Conservation (phyloP, 495 filamentous ascomycete species). For the Parathielavia hyrcaniae region DNA sequence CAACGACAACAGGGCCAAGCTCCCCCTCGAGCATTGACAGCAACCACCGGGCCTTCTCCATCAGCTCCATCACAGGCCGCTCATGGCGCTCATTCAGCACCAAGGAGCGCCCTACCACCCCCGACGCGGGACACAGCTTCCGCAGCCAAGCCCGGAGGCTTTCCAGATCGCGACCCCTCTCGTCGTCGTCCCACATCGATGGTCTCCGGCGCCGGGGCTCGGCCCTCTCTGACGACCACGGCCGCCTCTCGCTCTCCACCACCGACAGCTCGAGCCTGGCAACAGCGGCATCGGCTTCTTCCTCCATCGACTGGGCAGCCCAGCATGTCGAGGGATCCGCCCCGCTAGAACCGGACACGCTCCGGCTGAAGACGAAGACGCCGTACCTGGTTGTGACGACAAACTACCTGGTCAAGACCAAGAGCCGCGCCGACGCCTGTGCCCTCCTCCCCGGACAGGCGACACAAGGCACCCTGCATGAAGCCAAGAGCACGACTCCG, state of each 20-base stretch:
- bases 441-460: slow-evolving; percentile 36
- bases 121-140: slow-evolving; percentile 8
- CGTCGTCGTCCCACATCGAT: slow-evolving; percentile 19
- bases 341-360: slow-evolving; percentile 71
- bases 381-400: slow-evolving; percentile 91
- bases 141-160: slow-evolving; percentile 22
- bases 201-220: slow-evolving; percentile 24
- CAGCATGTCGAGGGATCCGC: slow-evolving; percentile 52
- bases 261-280: slow-evolving; percentile 21
- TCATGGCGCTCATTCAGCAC: slow-evolving; percentile 25
- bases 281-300: slow-evolving; percentile 10
- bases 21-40: slow-evolving; percentile 28
- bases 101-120: slow-evolving; percentile 14
- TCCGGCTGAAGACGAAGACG: slow-evolving; percentile 76
- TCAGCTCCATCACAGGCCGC: slow-evolving; percentile 24
- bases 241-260: slow-evolving; percentile 23
- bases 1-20: slow-evolving; percentile 18
- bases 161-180: slow-evolving; percentile 25
- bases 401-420: slow-evolving; percentile 74
- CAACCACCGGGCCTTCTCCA: slow-evolving; percentile 25
- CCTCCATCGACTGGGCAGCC: slow-evolving; percentile 28
- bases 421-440: slow-evolving; percentile 58
- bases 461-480: slow-evolving; percentile 11
- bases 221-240: slow-evolving; percentile 26
- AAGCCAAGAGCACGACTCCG: slow-evolving; percentile 16